Conservation (phyloP, 768 basidiomycete genomes). For the Russula sp. region DNA sequence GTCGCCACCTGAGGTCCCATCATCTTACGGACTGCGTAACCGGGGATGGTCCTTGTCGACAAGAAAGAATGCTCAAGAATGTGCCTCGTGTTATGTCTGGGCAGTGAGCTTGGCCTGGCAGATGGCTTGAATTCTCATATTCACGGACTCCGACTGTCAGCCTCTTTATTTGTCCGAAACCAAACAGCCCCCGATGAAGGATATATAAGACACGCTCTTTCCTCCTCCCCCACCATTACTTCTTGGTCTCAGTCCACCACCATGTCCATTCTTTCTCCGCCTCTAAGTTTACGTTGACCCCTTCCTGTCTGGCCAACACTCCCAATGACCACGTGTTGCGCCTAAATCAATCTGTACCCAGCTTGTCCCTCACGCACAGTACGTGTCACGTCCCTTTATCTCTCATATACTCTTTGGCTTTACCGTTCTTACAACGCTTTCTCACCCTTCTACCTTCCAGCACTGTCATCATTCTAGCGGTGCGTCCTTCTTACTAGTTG, state of each 20-base stretch:
- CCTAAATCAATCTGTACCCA: neutral
- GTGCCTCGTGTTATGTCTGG: neutral
- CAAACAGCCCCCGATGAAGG: constrained; percentile 16
- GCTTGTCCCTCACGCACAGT: neutral
- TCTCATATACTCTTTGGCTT: neutral
- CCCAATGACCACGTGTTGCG: neutral
- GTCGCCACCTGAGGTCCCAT: neutral
- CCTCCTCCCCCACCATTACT: neutral
- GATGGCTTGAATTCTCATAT: neutral
- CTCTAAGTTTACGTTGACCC: neutral
- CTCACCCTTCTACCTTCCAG: neutral
- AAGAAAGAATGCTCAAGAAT: neutral
- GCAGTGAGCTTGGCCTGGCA: neutral
- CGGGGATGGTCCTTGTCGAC: neutral
- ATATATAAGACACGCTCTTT: constrained; percentile 19
- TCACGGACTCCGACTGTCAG: neutral
- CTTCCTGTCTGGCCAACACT: neutral
- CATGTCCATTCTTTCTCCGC: neutral
- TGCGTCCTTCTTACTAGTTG: neutral
- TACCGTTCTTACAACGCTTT: neutral
- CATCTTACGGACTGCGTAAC: constrained; percentile 12
- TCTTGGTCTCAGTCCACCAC: constrained; percentile 2
- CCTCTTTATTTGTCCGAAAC: constrained; percentile 17
- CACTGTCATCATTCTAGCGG: neutral
- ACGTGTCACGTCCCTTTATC: neutral